phyloP scores from a whole-genome alignment of 2,329 filamentous ascomycete genomes.

The Pseudogymnoascus sp. region DNA sequence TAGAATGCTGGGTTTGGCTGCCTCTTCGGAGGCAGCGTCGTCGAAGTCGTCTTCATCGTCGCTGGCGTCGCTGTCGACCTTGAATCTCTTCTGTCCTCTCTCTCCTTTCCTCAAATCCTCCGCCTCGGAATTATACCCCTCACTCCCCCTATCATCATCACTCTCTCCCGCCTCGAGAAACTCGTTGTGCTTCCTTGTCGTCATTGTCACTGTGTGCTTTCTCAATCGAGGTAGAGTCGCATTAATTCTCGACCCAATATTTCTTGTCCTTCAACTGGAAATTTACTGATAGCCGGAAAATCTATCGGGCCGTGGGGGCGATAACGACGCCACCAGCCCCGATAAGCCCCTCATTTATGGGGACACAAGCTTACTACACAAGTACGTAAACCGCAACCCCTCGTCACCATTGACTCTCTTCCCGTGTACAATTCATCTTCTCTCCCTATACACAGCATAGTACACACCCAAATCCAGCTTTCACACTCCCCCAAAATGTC shows the following conservation, averaged over 20 bases:
- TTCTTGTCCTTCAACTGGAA: neutral
- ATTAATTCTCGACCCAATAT: neutral
- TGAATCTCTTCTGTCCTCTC: conserved; percentile 55
- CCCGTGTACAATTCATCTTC: neutral
- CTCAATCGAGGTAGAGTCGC: neutral
- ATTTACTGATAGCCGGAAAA: conserved; percentile 9
- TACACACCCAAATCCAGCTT: neutral
- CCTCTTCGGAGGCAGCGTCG: conserved; percentile 23
- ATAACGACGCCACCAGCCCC: conserved; percentile 3
- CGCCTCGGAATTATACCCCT: conserved; percentile 59
- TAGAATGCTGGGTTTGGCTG: conserved; percentile 19
- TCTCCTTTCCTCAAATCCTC: conserved; percentile 61
- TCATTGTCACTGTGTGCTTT: conserved; percentile 40
- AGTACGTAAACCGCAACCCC: neutral
- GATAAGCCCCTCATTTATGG: conserved; percentile 10
- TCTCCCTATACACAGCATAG: neutral
- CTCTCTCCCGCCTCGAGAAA: conserved; percentile 58
- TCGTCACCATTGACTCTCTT: neutral
- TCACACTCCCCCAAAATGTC: conserved; percentile 41
- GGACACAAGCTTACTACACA: neutral
- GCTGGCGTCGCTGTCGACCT: conserved; percentile 39
- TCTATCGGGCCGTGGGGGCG: neutral
- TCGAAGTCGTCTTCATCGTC: conserved; percentile 30
- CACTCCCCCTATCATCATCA: conserved; percentile 42
- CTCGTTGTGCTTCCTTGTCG: conserved; percentile 62